phyloP scores from a whole-genome alignment of 805 yeast genomes.

The Pichia occidentalis region DNA sequence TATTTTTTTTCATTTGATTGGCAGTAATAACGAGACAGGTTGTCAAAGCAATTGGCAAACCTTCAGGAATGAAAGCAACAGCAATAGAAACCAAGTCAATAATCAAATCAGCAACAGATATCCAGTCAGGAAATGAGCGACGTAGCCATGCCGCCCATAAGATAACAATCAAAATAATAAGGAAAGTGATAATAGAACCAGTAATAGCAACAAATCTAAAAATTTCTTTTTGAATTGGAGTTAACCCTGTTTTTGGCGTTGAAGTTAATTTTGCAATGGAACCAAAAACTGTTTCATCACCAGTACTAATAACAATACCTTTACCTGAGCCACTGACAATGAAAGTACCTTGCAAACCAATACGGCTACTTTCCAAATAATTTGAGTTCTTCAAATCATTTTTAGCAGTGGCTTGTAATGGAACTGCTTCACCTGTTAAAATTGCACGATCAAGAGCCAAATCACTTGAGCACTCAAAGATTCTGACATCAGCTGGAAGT shows the following conservation, averaged over 20 bases:
- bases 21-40: conserved; percentile 45
- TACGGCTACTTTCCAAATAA: conserved; percentile 36
- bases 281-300: conserved; percentile 41
- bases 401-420: conserved; percentile 28
- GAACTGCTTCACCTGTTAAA: conserved; percentile 48
- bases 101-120: conserved; percentile 34
- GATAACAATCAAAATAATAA: conserved; percentile 30
- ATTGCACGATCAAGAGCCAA: conserved; percentile 41
- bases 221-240: conserved; percentile 5
- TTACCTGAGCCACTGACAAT: conserved; percentile 41
- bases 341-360: conserved; percentile 45
- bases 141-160: conserved; percentile 42
- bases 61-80: conserved; percentile 48
- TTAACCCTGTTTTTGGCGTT: conserved; percentile 2
- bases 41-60: conserved; percentile 45
- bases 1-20: conserved; percentile 36
- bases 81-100: conserved; percentile 40
- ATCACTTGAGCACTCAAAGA: conserved; percentile 32
- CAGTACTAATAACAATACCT: conserved; percentile 40
- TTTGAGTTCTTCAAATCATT: conserved; percentile 25
- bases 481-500: conserved; percentile 43
- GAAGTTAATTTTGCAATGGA: conserved; percentile 14
- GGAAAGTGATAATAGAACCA: conserved; percentile 13
- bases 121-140: conserved; percentile 35
- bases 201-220: no score